Percentiles rank a stretch among this genome's conserved stretches.
Conservation (phyloP, 768 basidiomycete species). For the Podaxis carcinomalis region DNA sequence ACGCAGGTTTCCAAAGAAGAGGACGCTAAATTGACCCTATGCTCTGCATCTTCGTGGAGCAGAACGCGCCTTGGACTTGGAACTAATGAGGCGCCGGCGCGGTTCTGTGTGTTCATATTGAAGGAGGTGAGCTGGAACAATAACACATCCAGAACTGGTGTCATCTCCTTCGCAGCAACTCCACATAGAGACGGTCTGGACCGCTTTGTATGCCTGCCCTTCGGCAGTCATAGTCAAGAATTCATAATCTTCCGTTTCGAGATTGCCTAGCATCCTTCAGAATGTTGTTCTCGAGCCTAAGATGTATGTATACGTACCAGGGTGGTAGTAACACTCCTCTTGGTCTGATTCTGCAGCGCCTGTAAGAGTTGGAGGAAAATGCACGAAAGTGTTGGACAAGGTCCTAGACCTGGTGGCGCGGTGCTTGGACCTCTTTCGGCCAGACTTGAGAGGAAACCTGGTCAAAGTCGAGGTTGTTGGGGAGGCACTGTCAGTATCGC, state of each 20-base stretch:
- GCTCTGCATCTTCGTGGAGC: background rate
- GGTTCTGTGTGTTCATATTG: background rate
- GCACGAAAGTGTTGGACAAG: constrained; percentile 3
- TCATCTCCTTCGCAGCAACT: constrained; percentile 43
- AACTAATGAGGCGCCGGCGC: background rate
- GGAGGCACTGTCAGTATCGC: constrained; percentile 10
- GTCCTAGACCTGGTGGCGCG: background rate
- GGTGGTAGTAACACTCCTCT: constrained; percentile 26
- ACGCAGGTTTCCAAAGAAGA: background rate
- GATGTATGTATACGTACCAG: constrained; percentile 26
- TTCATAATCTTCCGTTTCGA: constrained; percentile 36
- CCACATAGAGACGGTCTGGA: constrained; percentile 39
- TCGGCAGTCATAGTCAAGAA: constrained; percentile 34
- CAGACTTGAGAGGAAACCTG: constrained; percentile 10
- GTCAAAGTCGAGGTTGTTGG: constrained; percentile 15
- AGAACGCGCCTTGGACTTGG: background rate
- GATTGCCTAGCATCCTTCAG: constrained; percentile 23
- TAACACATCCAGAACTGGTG: constrained; percentile 31
- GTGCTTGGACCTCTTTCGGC: constrained; percentile 13
- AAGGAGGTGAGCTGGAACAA: constrained; percentile 15
- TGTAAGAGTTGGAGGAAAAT: constrained; percentile 1
- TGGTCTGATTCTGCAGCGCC: constrained; percentile 3
- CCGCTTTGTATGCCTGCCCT: constrained; percentile 25
- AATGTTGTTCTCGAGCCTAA: background rate
- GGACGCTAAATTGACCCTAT: background rate